Base-by-base conservation (phyloP, 352 stramenopile genomes). In the Phytophthora lateralis region DNA sequence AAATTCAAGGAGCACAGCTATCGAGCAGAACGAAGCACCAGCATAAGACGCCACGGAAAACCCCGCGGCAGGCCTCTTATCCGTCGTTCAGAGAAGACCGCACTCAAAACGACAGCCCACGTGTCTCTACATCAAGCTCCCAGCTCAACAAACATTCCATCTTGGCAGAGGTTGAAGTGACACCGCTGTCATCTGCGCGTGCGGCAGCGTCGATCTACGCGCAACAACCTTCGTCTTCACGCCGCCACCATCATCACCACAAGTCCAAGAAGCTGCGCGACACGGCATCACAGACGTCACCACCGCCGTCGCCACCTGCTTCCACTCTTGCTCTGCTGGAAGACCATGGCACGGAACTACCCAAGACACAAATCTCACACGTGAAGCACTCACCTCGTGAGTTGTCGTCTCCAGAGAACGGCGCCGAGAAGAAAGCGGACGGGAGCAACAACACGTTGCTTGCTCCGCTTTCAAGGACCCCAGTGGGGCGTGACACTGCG, bases 191-290 rank as follows among this genome's bases (percentile, higher is more conserved):
- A 12, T 79, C 71, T 4, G 63, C 63, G 26, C 67, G 67, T 24
- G 55, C 58, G 49, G 71, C 71, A 26, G 57, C 53, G 11, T 29
- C 63, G 10, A 78, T 76, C 59, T 76, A 78, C 51, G 37, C 52
- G 3, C 62, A 62, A 20, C 56, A 60, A 11, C 54, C 47, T 38
- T n/a, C 50, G 26, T 66, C 55, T 5, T 51, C 55, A 29, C 53
- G 42, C 3, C 43, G 29, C 17, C 51, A 47, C 24, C 38, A 39
- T 11, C 64, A 64, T 18, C 41, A 69, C 11, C 55, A 65, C 46
- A 71, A 72, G 18, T 4, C 51, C 21, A 67, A 67, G 7, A 70
- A 66, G 10, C 17, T 60, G 27, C 51, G 41, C 17, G 58, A 67
- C 26, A 32, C 52, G 6, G 49, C 63, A 3, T 63, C 56, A 21